Evolutionary conservation across 495 filamentous ascomycete genomes (phyloP).

Genomic region (Aspergillus hancockii): DNA sequence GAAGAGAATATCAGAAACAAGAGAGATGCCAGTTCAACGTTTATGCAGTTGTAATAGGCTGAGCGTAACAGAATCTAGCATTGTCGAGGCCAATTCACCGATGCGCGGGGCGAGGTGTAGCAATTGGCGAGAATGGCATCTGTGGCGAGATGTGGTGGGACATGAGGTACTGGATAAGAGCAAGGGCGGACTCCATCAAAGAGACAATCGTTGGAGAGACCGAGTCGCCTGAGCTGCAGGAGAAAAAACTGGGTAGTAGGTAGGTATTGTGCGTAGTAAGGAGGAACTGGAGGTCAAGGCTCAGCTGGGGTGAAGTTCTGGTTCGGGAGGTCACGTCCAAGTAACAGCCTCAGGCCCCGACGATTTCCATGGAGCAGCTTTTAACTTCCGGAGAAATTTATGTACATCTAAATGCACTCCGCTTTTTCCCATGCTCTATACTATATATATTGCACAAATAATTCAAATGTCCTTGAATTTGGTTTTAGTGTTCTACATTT

Average conservation of each 20-base stretch:
- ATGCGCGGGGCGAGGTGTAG: constrained; percentile 11
- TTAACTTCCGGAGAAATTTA: not conserved
- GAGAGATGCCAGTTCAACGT: constrained; percentile 8
- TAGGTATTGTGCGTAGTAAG: not conserved
- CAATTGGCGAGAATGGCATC: constrained; percentile 11
- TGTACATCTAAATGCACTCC: not conserved
- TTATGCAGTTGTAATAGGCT: constrained; percentile 13
- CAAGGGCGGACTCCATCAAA: constrained; percentile 1
- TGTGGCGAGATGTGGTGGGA: constrained; percentile 20
- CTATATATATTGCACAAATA: too few species aligned
- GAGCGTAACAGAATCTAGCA: constrained; percentile 15
- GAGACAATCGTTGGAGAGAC: not conserved
- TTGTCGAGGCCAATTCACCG: constrained; percentile 24
- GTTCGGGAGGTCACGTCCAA: not conserved
- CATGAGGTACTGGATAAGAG: constrained; percentile 4
- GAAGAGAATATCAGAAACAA: not conserved
- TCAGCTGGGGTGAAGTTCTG: not conserved
- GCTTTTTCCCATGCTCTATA: not conserved
- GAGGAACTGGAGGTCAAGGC: too few species aligned
- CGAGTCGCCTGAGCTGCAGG: constrained; percentile 1
- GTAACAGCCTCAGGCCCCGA: not conserved
- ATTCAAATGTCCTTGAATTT: too few species aligned
- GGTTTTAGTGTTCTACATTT: too few species aligned
- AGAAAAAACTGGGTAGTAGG: not conserved
- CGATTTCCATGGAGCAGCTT: not conserved